phyloP scores from a whole-genome alignment of 1,284 basidiomycete species.

The Puccinia novopanici region DNA sequence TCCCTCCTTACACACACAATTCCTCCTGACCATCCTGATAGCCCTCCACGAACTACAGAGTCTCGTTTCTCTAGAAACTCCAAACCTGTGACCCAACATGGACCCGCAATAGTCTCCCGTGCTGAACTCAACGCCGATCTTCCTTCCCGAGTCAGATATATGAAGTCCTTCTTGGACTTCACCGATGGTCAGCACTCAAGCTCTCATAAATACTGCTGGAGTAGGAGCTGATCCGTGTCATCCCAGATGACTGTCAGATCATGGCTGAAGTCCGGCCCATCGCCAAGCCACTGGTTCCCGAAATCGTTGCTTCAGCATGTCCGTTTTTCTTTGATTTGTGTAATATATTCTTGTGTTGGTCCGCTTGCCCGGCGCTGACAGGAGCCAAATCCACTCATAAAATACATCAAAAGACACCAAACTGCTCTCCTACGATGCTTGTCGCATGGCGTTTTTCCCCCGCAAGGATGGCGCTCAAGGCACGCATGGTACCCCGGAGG shows the following conservation, averaged over 20 bases:
- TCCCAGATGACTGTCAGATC: slow-evolving; percentile 46
- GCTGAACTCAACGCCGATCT: slow-evolving; percentile 31
- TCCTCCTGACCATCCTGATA: too few species aligned
- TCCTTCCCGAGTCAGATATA: slow-evolving; percentile 31
- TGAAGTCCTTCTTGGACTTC: slow-evolving; percentile 45
- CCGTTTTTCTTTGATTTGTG: not conserved
- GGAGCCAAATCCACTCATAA: not conserved
- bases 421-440: slow-evolving; percentile 40
- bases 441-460: slow-evolving; percentile 47
- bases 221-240: too few species aligned
- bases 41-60: too few species aligned
- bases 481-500: slow-evolving; percentile 29
- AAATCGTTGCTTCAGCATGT: slow-evolving; percentile 50
- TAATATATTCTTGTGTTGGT: not conserved
- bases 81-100: slow-evolving; percentile 8
- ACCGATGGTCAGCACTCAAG: too few species aligned
- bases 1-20: too few species aligned
- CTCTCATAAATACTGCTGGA: too few species aligned
- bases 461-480: slow-evolving; percentile 43
- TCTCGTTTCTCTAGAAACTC: too few species aligned
- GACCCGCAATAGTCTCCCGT: slow-evolving; percentile 29
- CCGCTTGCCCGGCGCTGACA: not conserved
- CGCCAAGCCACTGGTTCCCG: slow-evolving; percentile 44
- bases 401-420: slow-evolving; percentile 20
- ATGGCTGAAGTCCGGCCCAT: slow-evolving; percentile 42